Conservation (phyloP, 2,329 filamentous ascomycete genomes). For the Aspergillus oerlinghausenensis region DNA sequence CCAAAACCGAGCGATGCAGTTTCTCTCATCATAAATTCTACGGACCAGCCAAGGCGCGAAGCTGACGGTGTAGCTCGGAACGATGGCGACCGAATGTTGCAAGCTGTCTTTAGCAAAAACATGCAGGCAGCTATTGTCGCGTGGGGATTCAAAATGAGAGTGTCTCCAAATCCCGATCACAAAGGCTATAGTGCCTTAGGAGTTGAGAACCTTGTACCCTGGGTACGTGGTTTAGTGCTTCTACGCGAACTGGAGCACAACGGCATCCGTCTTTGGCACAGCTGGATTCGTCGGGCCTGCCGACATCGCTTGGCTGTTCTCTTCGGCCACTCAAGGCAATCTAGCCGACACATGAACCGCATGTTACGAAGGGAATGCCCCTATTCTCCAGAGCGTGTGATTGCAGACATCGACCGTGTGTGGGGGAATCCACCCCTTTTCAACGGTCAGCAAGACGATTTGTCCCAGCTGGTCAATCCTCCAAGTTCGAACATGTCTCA, state of each 20-base stretch:
- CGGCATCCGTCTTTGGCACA: slow-evolving; percentile 30
- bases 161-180: slow-evolving; percentile 17
- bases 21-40: slow-evolving; percentile 7
- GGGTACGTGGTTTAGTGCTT: slow-evolving; percentile 37
- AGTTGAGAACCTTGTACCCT: slow-evolving; percentile 29
- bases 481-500: slow-evolving; percentile 10
- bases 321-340: slow-evolving; percentile 28
- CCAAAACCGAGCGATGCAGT: slow-evolving; percentile 9
- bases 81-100: slow-evolving; percentile 27
- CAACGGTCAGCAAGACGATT: slow-evolving; percentile 17
- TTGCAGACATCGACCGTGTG: slow-evolving; percentile 29
- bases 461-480: slow-evolving; percentile 22
- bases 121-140: slow-evolving; percentile 46
- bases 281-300: slow-evolving; percentile 29
- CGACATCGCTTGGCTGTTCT: slow-evolving; percentile 35
- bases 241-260: slow-evolving; percentile 34
- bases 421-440: slow-evolving; percentile 33
- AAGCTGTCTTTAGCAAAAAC: slow-evolving; percentile 38
- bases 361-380: slow-evolving; percentile 34
- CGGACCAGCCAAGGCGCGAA: neutral
- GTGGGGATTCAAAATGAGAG: slow-evolving; percentile 45
- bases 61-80: neutral
- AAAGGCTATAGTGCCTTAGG: slow-evolving; percentile 17
- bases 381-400: slow-evolving; percentile 26
- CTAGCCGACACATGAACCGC: slow-evolving; percentile 31